Evolutionary conservation across 495 filamentous ascomycete genomes (phyloP).

Genomic region (Bacidia rubella): DNA sequence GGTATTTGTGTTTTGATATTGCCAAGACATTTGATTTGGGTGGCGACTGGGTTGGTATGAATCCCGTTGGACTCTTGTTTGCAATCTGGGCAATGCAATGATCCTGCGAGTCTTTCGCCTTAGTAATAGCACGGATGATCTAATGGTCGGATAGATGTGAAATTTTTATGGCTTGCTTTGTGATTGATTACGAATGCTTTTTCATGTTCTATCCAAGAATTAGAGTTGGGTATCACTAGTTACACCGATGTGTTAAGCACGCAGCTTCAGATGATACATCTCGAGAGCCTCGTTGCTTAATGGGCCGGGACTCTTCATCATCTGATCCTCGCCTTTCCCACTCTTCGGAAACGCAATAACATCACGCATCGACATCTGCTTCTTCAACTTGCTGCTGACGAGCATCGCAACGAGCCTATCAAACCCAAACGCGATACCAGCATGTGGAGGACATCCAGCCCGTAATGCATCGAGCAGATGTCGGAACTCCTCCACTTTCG

Average conservation of each 20-base stretch:
- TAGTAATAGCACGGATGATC: too few species aligned
- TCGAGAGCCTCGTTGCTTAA: conserved; percentile 50
- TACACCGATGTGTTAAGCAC: background rate
- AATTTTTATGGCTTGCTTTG: too few species aligned
- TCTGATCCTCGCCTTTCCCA: conserved; percentile 68
- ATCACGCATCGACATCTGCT: conserved; percentile 61
- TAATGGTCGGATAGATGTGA: too few species aligned
- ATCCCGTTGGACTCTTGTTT: too few species aligned
- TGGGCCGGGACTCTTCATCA: conserved; percentile 59
- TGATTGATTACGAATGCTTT: too few species aligned
- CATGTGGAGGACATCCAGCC: conserved; percentile 92
- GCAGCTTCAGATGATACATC: conserved; percentile 50
- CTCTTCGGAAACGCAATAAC: conserved; percentile 96
- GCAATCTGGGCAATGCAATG: too few species aligned
- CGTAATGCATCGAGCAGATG: conserved; percentile 72
- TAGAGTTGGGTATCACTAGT: background rate
- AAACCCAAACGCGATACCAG: conserved; percentile 84
- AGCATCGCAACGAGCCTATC: conserved; percentile 79
- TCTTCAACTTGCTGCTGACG: conserved; percentile 30
- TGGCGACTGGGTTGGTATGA: too few species aligned
- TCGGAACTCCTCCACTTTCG: conserved; percentile 59
- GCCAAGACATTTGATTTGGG: too few species aligned
- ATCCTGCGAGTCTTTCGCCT: too few species aligned
- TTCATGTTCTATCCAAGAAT: background rate
- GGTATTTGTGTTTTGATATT: too few species aligned